Evolutionary conservation across 2,329 filamentous ascomycete genomes (phyloP), one percentile per base, ranked within the genome.

Genomic region (Hypoxylon sp.): DNA sequence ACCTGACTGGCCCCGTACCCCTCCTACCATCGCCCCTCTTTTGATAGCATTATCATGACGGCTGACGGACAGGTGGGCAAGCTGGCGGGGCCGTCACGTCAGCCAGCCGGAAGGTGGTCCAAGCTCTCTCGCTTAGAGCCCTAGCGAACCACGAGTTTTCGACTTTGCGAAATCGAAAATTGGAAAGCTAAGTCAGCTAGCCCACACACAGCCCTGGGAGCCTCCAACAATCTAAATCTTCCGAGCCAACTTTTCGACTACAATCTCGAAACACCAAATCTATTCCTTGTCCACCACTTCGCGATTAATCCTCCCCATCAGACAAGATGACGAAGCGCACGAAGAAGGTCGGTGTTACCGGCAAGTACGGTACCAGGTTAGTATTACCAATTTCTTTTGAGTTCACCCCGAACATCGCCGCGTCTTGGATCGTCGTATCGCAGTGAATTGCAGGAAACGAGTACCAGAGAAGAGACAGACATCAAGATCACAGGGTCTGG

Each of bases 311-410:
- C 38, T 58, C 58, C 50, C 51, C 55, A 43, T 57, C 58, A 63
- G 56, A 59, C 61, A 69, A 67, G 46, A 69, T 69, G 67, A 65
- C 67, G 60, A 67, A 95, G 88, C 88, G 92, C 85, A 96, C 92
- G 71, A 96, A 91, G 90, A 96, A 97, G 90, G 92, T 96, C 88
- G 92, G 92, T 81, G 93, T 97, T 81, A 97, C 94, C 85, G 91
- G 93, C 83, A 96, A 97, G 88, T 97, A 97, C 84, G 93, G 93
- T 87, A 93, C 90, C 78, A 91, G 92, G 89, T 96, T 90, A 81
- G 88, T 75, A 73, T 67, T 60, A 67, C 67, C 69, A 57, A 65
- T 69, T 65, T 43, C 35, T 37, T 55, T 41, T 20, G 13, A 43
- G 50, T 11, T 43, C 27, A 40, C 48, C 10, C 33, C 20, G 31